Evolutionary conservation across 2,329 filamentous ascomycete genomes (phyloP), one percentile per base, ranked within the genome.

Genomic region (Coniochaeta hoffmannii): DNA sequence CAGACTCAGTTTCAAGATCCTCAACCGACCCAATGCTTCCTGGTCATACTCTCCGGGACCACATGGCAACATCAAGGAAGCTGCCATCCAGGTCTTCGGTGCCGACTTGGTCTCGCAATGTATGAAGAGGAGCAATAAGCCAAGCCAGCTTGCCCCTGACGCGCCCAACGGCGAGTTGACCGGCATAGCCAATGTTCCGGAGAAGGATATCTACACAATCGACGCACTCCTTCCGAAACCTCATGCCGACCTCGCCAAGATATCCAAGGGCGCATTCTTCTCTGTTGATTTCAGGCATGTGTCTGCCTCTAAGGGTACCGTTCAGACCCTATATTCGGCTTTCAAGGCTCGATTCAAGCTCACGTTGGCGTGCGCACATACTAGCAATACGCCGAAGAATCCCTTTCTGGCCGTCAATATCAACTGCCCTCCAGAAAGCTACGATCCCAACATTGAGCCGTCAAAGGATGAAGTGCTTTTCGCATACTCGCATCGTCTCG

Each of bases 401-500:
- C 77, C 79, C 0, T 90, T 91, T 64, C 68, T 90, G 38, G 76
- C 76, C 38, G 68, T 92, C 35, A 79, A 83, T 56, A 82, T 92
- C 30, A 66, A 66, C 14, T 91, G 87, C 63, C 78, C 82, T 0
- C 65, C 72, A 1, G 76, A 77, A 28, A 84, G 75, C 56, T 92
- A 92, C 62, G 88, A 92, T 68, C 74, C 78, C 1, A 92, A 91
- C 60, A 69, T 91, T 6, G 83, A 90, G 57, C 81, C 87, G 3
- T 74, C 82, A 3, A 92, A 92, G 65, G 83, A 89, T 56, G 82
- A 90, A 62, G 77, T 92, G 1, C 63, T 90, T 1, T 90, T 92
- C 63, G 73, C 73, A 4, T 73, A 89, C 53, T 79, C 85, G 58
- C 50, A 67, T 2, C 51, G 54, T 2, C 46, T 82, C 0, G 59